A percentile compares a stretch with the other conserved stretches of the same genome.
Evolutionary conservation across 805 yeast species (phyloP).

Genomic region (Brettanomyces anomalus): DNA sequence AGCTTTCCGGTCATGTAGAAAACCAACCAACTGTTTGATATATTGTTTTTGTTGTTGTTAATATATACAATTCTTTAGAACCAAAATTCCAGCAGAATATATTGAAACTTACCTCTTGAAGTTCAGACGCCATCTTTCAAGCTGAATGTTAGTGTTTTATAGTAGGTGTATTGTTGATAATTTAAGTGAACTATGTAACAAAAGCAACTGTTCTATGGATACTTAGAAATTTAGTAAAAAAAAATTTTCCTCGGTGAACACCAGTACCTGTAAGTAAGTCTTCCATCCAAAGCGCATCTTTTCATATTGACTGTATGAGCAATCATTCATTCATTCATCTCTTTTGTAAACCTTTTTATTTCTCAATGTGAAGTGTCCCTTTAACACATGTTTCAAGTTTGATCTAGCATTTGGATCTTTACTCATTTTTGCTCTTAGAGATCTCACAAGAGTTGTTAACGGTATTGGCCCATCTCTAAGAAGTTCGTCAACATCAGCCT

Average conservation of each 20-base stretch:
- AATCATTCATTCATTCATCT: background rate
- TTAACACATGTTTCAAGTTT: constrained; percentile 37
- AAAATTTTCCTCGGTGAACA: background rate
- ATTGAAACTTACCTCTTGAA: constrained; percentile 43
- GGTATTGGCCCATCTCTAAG: constrained; percentile 45
- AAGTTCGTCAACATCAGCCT: constrained; percentile 59
- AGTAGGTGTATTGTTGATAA: no score
- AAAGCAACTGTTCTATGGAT: no score
- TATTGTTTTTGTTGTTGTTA: background rate
- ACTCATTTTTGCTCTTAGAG: constrained; percentile 52
- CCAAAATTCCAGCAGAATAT: background rate
- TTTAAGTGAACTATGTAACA: no score
- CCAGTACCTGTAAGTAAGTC: no score
- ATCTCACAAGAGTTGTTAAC: constrained; percentile 48
- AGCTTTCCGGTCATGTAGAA: constrained; percentile 73
- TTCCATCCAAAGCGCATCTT: no score
- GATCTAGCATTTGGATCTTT: constrained; percentile 56
- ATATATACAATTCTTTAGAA: background rate
- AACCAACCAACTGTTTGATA: constrained; percentile 40
- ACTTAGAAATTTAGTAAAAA: background rate
- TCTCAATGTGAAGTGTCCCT: constrained; percentile 20
- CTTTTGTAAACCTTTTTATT: constrained; percentile 24
- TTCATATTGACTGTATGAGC: no score
- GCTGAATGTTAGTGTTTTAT: background rate
- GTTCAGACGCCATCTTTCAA: constrained; percentile 36